Base-by-base conservation (phyloP, 2,329 filamentous ascomycete genomes). In the Monosporascus sp. region DNA sequence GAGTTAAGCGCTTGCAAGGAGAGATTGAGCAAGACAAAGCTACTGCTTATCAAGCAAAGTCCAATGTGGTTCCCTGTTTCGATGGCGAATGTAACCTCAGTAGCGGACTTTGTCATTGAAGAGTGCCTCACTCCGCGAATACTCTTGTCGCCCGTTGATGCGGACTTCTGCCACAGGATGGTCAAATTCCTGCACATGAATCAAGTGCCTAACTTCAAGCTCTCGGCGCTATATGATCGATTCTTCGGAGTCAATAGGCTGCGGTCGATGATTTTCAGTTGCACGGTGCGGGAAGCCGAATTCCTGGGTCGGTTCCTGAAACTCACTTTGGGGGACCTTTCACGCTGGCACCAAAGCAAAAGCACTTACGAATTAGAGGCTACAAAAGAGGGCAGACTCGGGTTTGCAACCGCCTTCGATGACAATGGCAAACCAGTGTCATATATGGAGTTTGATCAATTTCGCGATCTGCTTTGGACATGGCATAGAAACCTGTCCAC, bases 291-390 rank as follows among this genome's bases (percentile, higher is more conserved):
- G 51, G 95, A 99, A 70, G 90, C 91, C 0, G 90, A 96, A 68
- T 90, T 96, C 60, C 75, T 99, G n/a, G 94, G 91, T 14, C 88
- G 89, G 24, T 97, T 99, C 69, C 73, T 99, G 51, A 90, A 87
- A 64, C 85, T 93, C 56, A 76, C 94, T 2, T 74, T 99, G 11
- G 82, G 85, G 54, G 90, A 97, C 59, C 77, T 99, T 18, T 81
- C 85, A 7, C 76, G 79, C 49, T 99, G 95, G 94, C 94, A 97
- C 69, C 81, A 82, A 24, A 86, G 90, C 66, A 86, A 87, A 63
- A 70, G 76, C 6, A 73, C 81, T 0, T 99, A 94, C 67, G 89
- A 95, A 66, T 90, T 88, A 64, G 89, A 95, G 65, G 93, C 89
- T 0, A 84, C 86, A 42, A 72, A 71, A n/a, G 73, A 78, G 22